Conservation (phyloP, 2,329 filamentous ascomycete species). For the Trichoderma arundinaceum region DNA sequence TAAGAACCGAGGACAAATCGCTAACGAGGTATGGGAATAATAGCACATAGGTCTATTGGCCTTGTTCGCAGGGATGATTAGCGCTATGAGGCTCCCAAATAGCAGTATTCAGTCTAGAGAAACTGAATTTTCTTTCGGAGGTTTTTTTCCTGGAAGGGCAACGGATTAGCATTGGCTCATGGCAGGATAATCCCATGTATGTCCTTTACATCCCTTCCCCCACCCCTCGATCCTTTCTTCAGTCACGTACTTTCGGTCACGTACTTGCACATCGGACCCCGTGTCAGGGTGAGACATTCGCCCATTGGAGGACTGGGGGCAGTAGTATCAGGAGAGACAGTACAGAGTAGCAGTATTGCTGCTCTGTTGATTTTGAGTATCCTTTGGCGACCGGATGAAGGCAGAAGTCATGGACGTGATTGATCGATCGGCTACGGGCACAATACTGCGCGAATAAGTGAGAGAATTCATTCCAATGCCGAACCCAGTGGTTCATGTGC, state of each 20-base stretch:
- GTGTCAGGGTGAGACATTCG: constrained; percentile 24
- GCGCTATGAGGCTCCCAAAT: background rate
- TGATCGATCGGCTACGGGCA: too few relatives aligned
- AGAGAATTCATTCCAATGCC: background rate
- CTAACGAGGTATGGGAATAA: too few relatives aligned
- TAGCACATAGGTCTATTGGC: background rate
- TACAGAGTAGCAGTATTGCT: background rate
- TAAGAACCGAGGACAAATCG: too few relatives aligned
- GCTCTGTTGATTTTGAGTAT: background rate
- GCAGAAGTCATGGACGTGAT: background rate
- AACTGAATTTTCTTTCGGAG: too few relatives aligned
- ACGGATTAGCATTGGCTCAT: too few relatives aligned
- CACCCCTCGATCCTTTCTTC: background rate
- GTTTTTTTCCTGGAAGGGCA: too few relatives aligned
- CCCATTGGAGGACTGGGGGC: background rate
- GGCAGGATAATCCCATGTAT: too few relatives aligned
- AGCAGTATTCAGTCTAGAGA: too few relatives aligned
- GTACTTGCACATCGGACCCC: constrained; percentile 1
- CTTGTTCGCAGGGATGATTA: background rate
- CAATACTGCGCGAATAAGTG: too few relatives aligned
- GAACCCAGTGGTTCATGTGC: background rate
- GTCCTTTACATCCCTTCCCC: constrained; percentile 7
- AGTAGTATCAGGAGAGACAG: background rate
- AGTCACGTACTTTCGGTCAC: too few relatives aligned
- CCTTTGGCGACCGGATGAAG: background rate